Conservation (phyloP, 495 filamentous ascomycete species). For the Podospora tetraspora region DNA sequence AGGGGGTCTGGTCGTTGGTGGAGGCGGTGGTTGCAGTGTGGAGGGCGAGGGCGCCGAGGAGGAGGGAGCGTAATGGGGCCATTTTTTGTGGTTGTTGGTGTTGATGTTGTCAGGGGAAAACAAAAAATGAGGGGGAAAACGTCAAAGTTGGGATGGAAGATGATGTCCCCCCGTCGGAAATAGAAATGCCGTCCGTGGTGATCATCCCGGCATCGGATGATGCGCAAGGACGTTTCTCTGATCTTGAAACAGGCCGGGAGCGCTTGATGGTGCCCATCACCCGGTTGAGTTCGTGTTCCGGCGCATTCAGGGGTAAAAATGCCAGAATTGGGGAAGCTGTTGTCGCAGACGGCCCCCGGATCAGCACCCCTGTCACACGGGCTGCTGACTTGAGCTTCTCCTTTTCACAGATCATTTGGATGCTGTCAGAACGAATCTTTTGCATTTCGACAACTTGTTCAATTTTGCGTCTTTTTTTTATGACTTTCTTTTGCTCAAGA, state of each 20-base stretch:
- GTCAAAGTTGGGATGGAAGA: background rate
- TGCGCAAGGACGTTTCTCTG: slow-evolving; percentile 1
- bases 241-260: slow-evolving; percentile 6
- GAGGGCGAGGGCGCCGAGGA: slow-evolving; percentile 20
- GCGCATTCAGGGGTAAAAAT: slow-evolving; percentile 4
- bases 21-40: background rate
- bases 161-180: background rate
- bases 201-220: slow-evolving; percentile 5
- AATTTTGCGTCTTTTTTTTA: background rate
- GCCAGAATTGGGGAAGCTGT: background rate
- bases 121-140: no score
- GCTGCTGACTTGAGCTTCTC: background rate
- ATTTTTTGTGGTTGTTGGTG: slow-evolving; percentile 8
- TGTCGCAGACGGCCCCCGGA: slow-evolving; percentile 3
- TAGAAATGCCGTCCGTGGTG: background rate
- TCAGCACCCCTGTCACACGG: slow-evolving; percentile 11
- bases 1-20: slow-evolving; percentile 13
- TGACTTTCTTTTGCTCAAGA: background rate
- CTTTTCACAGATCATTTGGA: background rate
- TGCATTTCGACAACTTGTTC: background rate
- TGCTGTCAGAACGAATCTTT: background rate
- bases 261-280: background rate
- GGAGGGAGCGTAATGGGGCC: slow-evolving; percentile 10
- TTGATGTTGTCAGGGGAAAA: background rate
- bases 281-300: background rate